These are phyloP conservation scores for Xylariaceae sp. DNA, from an alignment of 2,329 filamentous ascomycete species.

Conservation along the genomic window DNA sequence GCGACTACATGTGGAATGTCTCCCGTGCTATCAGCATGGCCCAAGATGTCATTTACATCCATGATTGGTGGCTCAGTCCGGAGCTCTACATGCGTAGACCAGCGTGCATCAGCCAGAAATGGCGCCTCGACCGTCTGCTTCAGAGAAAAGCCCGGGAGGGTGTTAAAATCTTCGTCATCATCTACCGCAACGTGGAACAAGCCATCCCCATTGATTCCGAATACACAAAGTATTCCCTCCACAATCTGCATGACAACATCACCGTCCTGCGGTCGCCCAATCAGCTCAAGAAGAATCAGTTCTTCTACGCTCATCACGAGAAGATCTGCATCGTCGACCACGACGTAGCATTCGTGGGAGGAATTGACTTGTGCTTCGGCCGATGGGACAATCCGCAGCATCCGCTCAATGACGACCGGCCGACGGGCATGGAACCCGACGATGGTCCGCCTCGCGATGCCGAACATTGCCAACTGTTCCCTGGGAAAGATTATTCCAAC, in stretches of 20 bases:
- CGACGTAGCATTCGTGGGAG: constrained; percentile 90
- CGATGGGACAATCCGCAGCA: constrained; percentile 97
- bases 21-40: constrained; percentile 96
- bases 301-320: constrained; percentile 98
- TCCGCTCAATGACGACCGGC: constrained; percentile 84
- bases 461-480: constrained; percentile 93
- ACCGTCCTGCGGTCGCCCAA: constrained; percentile 96
- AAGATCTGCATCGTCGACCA: constrained; percentile 98
- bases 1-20: constrained; percentile 99
- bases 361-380: constrained; percentile 94
- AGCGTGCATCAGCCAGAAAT: constrained; percentile 94
- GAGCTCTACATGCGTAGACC: constrained; percentile 93
- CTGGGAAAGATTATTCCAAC: constrained; percentile 97
- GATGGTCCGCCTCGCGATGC: constrained; percentile 74
- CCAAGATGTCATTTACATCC: constrained; percentile 96
- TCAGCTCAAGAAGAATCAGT: constrained; percentile 97
- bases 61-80: constrained; percentile 98
- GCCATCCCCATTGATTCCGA: constrained; percentile 97
- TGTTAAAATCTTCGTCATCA: constrained; percentile 95
- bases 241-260: constrained; percentile 93
- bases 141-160: constrained; percentile 91
- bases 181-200: constrained; percentile 96
- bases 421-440: constrained; percentile 84
- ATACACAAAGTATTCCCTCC: constrained; percentile 92
- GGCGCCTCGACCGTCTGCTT: constrained; percentile 89